Base-by-base conservation (phyloP, 148 eudicot species). In the Cornus florida region DNA sequence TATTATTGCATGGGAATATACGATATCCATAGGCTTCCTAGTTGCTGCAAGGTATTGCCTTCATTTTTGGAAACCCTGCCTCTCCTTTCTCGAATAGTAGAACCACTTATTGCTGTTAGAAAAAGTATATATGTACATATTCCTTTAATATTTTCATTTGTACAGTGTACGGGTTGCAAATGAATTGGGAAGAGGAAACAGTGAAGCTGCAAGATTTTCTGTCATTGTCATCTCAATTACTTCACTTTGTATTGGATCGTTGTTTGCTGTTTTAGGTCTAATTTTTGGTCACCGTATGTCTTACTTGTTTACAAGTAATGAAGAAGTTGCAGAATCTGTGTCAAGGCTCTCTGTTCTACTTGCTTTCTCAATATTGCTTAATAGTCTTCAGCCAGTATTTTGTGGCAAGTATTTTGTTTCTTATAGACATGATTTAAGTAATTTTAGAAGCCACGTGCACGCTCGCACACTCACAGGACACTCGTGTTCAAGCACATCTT, bases 141-240 rank as follows among this genome's bases (percentile, higher is more conserved):
- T 35, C 38, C 4, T 16, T 53, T 53, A 53, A 53, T 53, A 23
- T 28, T 73, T 74, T 59, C n/a, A 43, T 82, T 33, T 84, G 64
- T 28, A 33, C 64, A 91, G 97, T 59, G 97, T 93, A 4, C 84
- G 95, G 70, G 94, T 93, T 48, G 78, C 95, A 31, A 93, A 90
- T 79, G 97, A 93, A 84, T 83, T 93, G 56, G 95, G 95, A 38
- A 88, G 83, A 81, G 95, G 97, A 76, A 81, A 90, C 80, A 86
- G 89, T 38, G 82, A 89, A 76, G 91, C 89, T 16, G 88, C 88
- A 22, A 91, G 86, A 82, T 93, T 93, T 81, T 82, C 95, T 4
- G 89, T 93, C 43, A 86, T 86, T 80, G 91, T 93, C 73, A 57
- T 90, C 66, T 24, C 91, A 17, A 69, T 22, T 70, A 93, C 93